phyloP scores from a whole-genome alignment of 805 yeast genomes.

The Cyberlindnera veronae region DNA sequence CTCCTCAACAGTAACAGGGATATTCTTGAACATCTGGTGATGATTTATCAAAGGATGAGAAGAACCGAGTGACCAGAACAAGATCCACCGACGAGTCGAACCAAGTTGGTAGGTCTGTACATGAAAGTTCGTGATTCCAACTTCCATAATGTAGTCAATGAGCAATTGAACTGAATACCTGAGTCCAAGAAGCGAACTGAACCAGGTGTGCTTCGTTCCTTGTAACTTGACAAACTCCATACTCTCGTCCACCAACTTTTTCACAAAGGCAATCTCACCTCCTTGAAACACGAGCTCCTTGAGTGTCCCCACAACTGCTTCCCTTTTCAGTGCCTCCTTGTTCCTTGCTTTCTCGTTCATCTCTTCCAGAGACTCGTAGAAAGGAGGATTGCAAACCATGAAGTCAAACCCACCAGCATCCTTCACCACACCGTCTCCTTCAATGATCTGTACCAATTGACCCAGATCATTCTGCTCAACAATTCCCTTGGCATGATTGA shows the following conservation, averaged over 20 bases:
- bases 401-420: slow-evolving; percentile 22
- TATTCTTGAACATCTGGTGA: slow-evolving; percentile 4
- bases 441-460: slow-evolving; percentile 12
- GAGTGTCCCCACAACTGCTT: slow-evolving; percentile 30
- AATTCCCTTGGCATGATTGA: slow-evolving; percentile 29
- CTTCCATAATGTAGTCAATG: slow-evolving; percentile 3
- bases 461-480: slow-evolving; percentile 29
- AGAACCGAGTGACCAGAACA: slow-evolving; percentile 24
- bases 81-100: slow-evolving; percentile 24
- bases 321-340: slow-evolving; percentile 26
- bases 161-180: slow-evolving; percentile 15
- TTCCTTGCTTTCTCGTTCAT: slow-evolving; percentile 20
- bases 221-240: too few relatives aligned
- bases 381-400: slow-evolving; percentile 53
- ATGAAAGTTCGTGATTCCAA: slow-evolving; percentile 14
- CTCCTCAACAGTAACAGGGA: slow-evolving; percentile 14
- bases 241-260: slow-evolving; percentile 34
- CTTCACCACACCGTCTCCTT: slow-evolving; percentile 19
- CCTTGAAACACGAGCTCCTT: slow-evolving; percentile 42
- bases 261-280: slow-evolving; percentile 43
- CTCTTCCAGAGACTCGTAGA: slow-evolving; percentile 37
- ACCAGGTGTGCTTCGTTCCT: slow-evolving; percentile 32
- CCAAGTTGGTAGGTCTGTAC: slow-evolving; percentile 23
- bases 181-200: slow-evolving; percentile 37
- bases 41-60: slow-evolving; percentile 15